These are phyloP conservation scores for Plasmodium chabaudi DNA, from an alignment of 169 alveolate genomes.

Conservation along the genomic window DNA sequence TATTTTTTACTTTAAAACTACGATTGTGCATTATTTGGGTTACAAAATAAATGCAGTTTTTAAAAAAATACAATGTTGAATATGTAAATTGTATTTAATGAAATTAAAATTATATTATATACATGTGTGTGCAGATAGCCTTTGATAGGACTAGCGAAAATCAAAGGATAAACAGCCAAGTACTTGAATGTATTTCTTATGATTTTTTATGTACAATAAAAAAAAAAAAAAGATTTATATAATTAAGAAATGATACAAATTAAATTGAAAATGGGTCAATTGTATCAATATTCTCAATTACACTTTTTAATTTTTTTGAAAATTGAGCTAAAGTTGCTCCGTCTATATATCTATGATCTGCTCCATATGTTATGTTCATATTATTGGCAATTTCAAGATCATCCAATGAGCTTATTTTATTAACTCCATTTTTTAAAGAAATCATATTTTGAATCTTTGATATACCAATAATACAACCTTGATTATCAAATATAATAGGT, in stretches of 20 bases:
- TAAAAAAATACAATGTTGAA: too few species aligned
- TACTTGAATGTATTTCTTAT: too few species aligned
- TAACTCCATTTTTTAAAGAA: slow-evolving; percentile 75
- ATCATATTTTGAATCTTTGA: slow-evolving; percentile 79
- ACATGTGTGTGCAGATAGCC: too few species aligned
- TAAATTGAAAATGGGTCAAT: slow-evolving; percentile 29
- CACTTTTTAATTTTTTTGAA: slow-evolving; percentile 35
- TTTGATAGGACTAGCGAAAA: too few species aligned
- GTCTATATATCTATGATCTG: slow-evolving; percentile 96
- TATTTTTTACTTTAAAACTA: too few species aligned
- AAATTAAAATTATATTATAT: too few species aligned
- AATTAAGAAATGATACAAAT: background rate
- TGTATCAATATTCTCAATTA: slow-evolving; percentile 21
- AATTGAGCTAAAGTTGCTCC: slow-evolving; percentile 93
- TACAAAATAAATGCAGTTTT: too few species aligned
- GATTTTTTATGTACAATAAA: too few species aligned
- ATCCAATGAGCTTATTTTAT: slow-evolving; percentile 44
- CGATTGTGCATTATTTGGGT: too few species aligned
- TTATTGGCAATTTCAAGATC: slow-evolving; percentile 44
- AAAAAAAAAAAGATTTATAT: too few species aligned
- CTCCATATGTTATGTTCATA: slow-evolving; percentile 76
- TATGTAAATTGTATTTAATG: too few species aligned
- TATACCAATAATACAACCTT: slow-evolving; percentile 92
- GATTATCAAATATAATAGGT: slow-evolving; percentile 94
- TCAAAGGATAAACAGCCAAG: too few species aligned